Percentiles rank a stretch among this genome's conserved stretches.
These are phyloP conservation scores for Citrus glauca DNA, from an alignment of 345 rosid genomes.

Conservation along the genomic window DNA sequence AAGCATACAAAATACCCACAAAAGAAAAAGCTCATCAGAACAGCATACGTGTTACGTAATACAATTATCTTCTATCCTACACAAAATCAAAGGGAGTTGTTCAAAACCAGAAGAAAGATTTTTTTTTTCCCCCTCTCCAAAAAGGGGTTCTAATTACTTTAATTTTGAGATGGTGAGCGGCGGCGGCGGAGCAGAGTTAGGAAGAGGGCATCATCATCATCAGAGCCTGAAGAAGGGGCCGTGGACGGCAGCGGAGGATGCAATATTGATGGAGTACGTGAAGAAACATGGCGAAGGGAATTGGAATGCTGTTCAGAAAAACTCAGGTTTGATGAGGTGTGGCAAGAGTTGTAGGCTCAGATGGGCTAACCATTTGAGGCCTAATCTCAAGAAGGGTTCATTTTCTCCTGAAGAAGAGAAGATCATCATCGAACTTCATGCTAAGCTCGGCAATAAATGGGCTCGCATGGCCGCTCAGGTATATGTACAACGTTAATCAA, in stretches of 20 bases:
- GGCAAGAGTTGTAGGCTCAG: conserved; percentile 87
- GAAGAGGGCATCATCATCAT: neutral
- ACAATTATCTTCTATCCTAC: neutral
- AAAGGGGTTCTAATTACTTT: neutral
- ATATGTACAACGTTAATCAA: neutral
- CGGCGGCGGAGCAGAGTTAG: conserved; percentile 2
- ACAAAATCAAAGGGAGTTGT: neutral
- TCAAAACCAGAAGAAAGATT: neutral
- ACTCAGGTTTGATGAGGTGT: conserved; percentile 70
- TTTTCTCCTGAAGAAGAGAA: conserved; percentile 66
- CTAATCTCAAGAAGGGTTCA: conserved; percentile 75
- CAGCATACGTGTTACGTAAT: neutral
- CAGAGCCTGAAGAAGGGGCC: conserved; percentile 76
- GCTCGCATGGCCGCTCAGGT: conserved; percentile 98
- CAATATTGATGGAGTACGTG: conserved; percentile 66
- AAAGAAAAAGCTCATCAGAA: conserved; percentile 3
- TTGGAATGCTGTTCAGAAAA: conserved; percentile 79
- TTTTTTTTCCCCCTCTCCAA: neutral
- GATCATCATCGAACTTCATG: conserved; percentile 75
- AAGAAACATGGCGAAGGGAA: conserved; percentile 73
- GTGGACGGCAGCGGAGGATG: conserved; percentile 78
- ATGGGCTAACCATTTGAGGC: conserved; percentile 91
- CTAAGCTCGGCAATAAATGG: conserved; percentile 85
- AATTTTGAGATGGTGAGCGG: conserved; percentile 26
- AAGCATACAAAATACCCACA: neutral